A percentile compares a stretch with the other conserved stretches of the same genome.
Conservation (phyloP, 2,329 filamentous ascomycete species). For the Cryphonectria carpinicola region DNA sequence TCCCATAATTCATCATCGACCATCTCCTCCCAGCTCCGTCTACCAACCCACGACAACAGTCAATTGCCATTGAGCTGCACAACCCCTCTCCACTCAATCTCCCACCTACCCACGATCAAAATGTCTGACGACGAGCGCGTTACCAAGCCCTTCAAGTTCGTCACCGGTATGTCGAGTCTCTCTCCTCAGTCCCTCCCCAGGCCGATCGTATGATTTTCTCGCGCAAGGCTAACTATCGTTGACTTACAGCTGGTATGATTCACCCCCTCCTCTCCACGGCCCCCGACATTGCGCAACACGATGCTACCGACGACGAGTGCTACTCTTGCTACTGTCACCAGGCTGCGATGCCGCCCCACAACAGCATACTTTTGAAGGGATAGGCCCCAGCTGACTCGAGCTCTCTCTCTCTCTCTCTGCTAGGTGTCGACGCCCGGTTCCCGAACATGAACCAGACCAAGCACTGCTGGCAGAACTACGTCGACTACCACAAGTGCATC, state of each 20-base stretch:
- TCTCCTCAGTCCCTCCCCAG: conserved; percentile 29
- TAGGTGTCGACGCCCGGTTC: conserved; percentile 98
- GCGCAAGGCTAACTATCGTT: conserved; percentile 36
- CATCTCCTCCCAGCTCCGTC: conserved; percentile 33
- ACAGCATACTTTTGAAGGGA: conserved; percentile 34
- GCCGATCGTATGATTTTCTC: conserved; percentile 33
- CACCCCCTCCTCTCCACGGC: conserved; percentile 16
- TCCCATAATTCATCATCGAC: conserved; percentile 28
- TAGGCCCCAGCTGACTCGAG: conserved; percentile 33
- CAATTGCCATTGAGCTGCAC: conserved; percentile 40
- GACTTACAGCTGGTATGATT: conserved; percentile 34
- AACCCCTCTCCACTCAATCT: conserved; percentile 35
- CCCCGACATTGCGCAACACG: conserved; percentile 15
- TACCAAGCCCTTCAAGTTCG: conserved; percentile 99
- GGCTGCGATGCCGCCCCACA: background rate
- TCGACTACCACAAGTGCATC: conserved; percentile 99
- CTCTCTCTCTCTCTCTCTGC: conserved; percentile 14
- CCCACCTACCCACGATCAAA: conserved; percentile 55
- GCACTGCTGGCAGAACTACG: conserved; percentile 99
- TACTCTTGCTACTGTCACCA: conserved; percentile 8
- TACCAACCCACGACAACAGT: conserved; percentile 28
- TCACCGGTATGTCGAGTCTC: conserved; percentile 77
- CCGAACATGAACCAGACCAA: conserved; percentile 98
- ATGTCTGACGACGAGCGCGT: conserved; percentile 91
- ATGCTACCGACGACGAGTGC: background rate